Evolutionary conservation across 352 stramenopile genomes (phyloP), one percentile per base, ranked within the genome.

Genomic region (Phytopythium chamaehyphon): DNA sequence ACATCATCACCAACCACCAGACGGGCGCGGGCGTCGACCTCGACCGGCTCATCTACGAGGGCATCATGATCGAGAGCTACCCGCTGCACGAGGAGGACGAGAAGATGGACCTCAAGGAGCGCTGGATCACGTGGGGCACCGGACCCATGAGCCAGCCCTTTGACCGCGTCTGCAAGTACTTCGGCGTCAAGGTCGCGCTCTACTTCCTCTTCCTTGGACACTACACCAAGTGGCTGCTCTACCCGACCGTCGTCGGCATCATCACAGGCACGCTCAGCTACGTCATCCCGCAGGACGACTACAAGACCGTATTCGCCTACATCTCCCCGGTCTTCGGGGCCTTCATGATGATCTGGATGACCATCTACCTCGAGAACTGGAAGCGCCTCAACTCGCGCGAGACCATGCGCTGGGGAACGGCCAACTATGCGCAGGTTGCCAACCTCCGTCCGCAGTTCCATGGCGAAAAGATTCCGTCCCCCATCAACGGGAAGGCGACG

Each of bases 121-220:
- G 71, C 44, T 93, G 83, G 83, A 86, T 93, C 47, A 59, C 73
- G 43, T 88, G 73, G 71, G 75, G 76, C 51, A 72, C 71, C 43
- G 73, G 70, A 19, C 76, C 83, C 1, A 90, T 90, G 83, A 78
- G 69, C 44, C 83, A 93, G 59, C 83, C 83, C 0, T 88, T 93
- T 40, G 76, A 91, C 49, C 70, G 73, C 22, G 85, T 93, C 47
- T 87, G 83, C 54, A 70, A 88, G 50, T 93, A 93, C 61, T 93
- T 91, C 64, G 83, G 83, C 47, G 80, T 87, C 54, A 88, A 98
- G 65, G 89, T 99, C 51, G 89, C 90, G 19, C 96, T 99, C 52
- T 99, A 99, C 72, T 99, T 99, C 64, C 70, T 97, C 33, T 99
- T 96, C 83, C 57, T 99, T 21, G 92, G 97, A 14, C 93, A 98